phyloP scores from a whole-genome alignment of 1,284 basidiomycete genomes.

The Anthracocystis panici-leucophaei region DNA sequence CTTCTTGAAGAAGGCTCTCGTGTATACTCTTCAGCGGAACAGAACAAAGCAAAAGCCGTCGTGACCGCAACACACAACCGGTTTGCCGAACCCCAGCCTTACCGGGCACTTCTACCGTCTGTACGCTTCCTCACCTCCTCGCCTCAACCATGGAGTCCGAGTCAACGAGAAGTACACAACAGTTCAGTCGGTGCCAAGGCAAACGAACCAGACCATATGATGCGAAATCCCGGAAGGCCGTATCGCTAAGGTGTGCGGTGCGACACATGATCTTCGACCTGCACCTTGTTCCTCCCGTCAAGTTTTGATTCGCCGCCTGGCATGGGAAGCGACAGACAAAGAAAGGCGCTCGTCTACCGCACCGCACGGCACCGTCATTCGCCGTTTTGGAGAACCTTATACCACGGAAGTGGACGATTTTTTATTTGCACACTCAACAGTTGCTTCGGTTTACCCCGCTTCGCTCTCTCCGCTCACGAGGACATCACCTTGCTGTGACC shows the following conservation, averaged over 20 bases:
- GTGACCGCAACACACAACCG: not conserved
- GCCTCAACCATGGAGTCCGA: too few species aligned
- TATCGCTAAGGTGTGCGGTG: not conserved
- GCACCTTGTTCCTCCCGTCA: not conserved
- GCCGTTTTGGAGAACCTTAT: not conserved
- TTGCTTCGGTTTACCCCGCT: too few species aligned
- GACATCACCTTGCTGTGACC: too few species aligned
- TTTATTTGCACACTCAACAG: too few species aligned
- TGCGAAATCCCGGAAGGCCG: conserved; percentile 23
- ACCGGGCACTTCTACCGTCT: not conserved
- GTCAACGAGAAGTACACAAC: too few species aligned
- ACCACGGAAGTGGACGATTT: not conserved
- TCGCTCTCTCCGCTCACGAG: too few species aligned
- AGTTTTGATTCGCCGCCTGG: not conserved
- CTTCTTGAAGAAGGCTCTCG: not conserved
- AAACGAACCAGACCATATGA: conserved; percentile 11
- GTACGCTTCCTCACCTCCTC: too few species aligned
- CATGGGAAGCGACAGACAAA: too few species aligned
- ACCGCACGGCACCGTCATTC: not conserved
- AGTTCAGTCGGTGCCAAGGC: not conserved
- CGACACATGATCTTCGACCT: conserved; percentile 4
- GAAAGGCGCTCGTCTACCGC: not conserved
- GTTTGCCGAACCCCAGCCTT: not conserved
- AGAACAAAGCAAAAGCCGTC: not conserved
- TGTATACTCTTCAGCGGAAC: not conserved